phyloP scores from a whole-genome alignment of 805 yeast species.

The Barnettozyma botsteinii region DNA sequence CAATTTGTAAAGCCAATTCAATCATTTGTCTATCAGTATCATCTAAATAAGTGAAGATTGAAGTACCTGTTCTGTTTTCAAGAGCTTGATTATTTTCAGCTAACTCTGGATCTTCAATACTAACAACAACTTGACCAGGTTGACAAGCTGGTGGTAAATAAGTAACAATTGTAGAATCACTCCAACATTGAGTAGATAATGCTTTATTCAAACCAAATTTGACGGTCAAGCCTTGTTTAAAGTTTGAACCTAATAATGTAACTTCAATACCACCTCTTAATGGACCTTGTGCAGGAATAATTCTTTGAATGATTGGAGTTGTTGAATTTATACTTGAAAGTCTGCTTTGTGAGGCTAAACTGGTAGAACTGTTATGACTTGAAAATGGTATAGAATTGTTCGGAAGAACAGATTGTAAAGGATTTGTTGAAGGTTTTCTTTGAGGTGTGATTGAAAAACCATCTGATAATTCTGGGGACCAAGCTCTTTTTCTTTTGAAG shows the following conservation, averaged over 20 bases:
- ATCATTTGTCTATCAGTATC: conserved; percentile 93
- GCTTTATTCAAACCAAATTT: conserved; percentile 82
- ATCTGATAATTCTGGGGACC: conserved; percentile 29
- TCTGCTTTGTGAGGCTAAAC: conserved; percentile 10
- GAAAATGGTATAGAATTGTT: background rate
- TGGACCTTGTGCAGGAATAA: conserved; percentile 95
- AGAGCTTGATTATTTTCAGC: conserved; percentile 3
- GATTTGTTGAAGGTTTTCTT: conserved; percentile 30
- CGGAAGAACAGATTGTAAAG: conserved; percentile 22
- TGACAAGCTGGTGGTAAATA: conserved; percentile 86
- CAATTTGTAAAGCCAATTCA: conserved; percentile 93
- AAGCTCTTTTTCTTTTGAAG: conserved; percentile 42
- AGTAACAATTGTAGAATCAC: conserved; percentile 87
- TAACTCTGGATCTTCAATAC: conserved; percentile 55
- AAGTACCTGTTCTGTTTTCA: conserved; percentile 21
- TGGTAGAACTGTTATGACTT: conserved; percentile 12
- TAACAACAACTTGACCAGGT: conserved; percentile 88
- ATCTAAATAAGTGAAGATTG: conserved; percentile 83
- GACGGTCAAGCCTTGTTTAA: conserved; percentile 75
- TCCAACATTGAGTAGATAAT: conserved; percentile 92
- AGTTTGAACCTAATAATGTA: conserved; percentile 81
- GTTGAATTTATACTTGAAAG: conserved; percentile 7
- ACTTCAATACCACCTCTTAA: conserved; percentile 95
- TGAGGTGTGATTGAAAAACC: conserved; percentile 34
- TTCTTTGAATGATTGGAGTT: conserved; percentile 53